Percentiles rank a stretch among this genome's conserved stretches.
These are phyloP conservation scores for Hypsizygus marmoreus DNA, from an alignment of 768 basidiomycete species.

Conservation along the genomic window DNA sequence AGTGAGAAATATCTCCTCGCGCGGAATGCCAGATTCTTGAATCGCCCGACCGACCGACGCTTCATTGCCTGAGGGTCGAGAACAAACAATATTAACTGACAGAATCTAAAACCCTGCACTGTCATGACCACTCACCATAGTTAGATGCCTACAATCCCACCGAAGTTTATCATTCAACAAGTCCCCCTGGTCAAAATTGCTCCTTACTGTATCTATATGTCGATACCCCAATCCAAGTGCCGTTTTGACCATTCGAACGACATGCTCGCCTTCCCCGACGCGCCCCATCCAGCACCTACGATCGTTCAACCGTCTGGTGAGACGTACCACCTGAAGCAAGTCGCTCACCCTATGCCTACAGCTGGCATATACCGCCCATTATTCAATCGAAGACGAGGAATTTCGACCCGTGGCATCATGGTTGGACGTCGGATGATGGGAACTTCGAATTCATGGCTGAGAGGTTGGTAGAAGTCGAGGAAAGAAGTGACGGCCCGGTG, in stretches of 20 bases:
- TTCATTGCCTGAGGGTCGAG: slow-evolving; percentile 31
- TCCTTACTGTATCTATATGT: slow-evolving; percentile 34
- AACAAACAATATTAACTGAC: too few species aligned
- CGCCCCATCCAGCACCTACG: slow-evolving; percentile 34
- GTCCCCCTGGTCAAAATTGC: too few species aligned
- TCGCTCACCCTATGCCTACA: slow-evolving; percentile 31
- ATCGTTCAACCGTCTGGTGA: neutral
- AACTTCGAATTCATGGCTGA: too few species aligned
- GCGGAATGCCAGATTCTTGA: slow-evolving; percentile 38
- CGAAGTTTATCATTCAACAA: too few species aligned
- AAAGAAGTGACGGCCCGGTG: too few species aligned
- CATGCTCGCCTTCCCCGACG: slow-evolving; percentile 26
- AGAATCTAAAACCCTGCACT: too few species aligned
- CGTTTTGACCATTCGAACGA: slow-evolving; percentile 20
- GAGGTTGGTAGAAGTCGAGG: too few species aligned
- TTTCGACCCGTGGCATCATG: too few species aligned
- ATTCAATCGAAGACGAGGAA: slow-evolving; percentile 18
- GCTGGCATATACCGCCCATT: slow-evolving; percentile 24
- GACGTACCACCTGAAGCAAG: neutral
- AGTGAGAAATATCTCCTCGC: slow-evolving; percentile 40
- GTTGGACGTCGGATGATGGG: too few species aligned
- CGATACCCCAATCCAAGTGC: slow-evolving; percentile 33
- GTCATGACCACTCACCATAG: slow-evolving; percentile 12
- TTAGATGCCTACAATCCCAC: slow-evolving; percentile 11
- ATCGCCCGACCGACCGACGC: slow-evolving; percentile 39